Evolutionary conservation across 805 yeast species (phyloP).

Genomic region (Ogataea naganishii): DNA sequence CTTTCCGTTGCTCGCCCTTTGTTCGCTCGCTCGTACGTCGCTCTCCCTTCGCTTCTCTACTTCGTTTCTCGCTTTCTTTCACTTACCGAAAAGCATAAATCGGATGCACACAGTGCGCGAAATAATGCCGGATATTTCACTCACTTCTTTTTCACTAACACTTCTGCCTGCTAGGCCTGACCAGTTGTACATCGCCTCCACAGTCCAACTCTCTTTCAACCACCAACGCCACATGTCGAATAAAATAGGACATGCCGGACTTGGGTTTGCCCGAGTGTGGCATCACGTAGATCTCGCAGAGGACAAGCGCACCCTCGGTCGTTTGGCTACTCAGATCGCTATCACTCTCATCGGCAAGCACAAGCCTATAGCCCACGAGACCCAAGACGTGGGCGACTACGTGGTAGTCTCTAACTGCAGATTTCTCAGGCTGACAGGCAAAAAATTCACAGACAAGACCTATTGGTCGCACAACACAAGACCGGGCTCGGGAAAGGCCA

Average conservation of each 20-base stretch:
- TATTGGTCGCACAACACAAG: constrained; percentile 86
- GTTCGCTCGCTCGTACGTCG: too few species aligned
- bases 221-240: constrained; percentile 29
- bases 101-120: too few species aligned
- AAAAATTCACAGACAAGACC: constrained; percentile 67
- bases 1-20: too few species aligned
- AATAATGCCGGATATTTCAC: too few species aligned
- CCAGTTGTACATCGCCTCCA: too few species aligned
- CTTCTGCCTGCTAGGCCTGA: too few species aligned
- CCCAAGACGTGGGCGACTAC: constrained; percentile 89
- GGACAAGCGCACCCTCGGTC: constrained; percentile 82
- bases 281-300: constrained; percentile 88
- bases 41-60: too few species aligned
- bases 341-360: constrained; percentile 91
- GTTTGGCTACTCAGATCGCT: constrained; percentile 86
- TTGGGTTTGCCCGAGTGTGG: constrained; percentile 74
- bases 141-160: too few species aligned
- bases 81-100: too few species aligned
- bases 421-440: constrained; percentile 75
- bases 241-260: constrained; percentile 33
- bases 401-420: constrained; percentile 94
- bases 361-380: constrained; percentile 77
- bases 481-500: constrained; percentile 83
- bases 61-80: too few species aligned
- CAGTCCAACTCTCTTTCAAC: too few species aligned